Evolutionary conservation across 371 early-diverging fungal genomes (phyloP), one percentile per base, ranked within the genome.

Genomic region (Apophysomyces elegans): DNA sequence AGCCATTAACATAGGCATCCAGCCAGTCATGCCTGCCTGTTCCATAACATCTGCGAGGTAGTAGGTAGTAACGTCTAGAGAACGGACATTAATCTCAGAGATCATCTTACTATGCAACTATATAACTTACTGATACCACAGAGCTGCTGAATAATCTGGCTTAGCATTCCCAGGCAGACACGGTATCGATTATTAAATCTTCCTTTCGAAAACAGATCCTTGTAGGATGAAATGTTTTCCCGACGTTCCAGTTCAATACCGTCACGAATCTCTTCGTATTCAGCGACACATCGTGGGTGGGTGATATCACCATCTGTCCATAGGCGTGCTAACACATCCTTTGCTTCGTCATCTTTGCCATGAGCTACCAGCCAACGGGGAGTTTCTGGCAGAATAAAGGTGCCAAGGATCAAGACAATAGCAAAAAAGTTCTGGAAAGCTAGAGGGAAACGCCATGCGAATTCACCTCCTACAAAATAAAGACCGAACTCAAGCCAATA

Each of bases 291-390:
- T 26, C 75, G 71, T 37, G 70, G 68, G 45, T 78, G 72, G 11
- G 50, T 73, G 14, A 60, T 64, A 56, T 74, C 70, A 36, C 76
- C 74, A 44, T 69, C 75, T 36, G 70, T 68, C 63, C 75, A 73
- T 1, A 81, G 70, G 46, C 75, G 72, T 50, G 77, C 78, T 39
- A 81, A 63, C 3, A 81, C 77, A 21, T 70, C 71, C 60, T 79
- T 76, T 37, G 72, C 70, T 36, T 78, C 75, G 6, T 77, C 77
- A 16, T 68, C 71, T 37, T 68, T 46, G 39, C 78, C 80, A 26
- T 84, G 77, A 47, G 77, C 70, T 44, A 81, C 63, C 14, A 87
- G 63, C 87, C 87, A 87, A 70, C 87, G 84, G 45, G 87, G 86
- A 8, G 87, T 76, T 58, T 84, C 85, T 12, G 87, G 87, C 11